These are phyloP conservation scores for Butyriboletus appendiculatus DNA, from an alignment of 1,284 basidiomycete genomes.

Conservation along the genomic window DNA sequence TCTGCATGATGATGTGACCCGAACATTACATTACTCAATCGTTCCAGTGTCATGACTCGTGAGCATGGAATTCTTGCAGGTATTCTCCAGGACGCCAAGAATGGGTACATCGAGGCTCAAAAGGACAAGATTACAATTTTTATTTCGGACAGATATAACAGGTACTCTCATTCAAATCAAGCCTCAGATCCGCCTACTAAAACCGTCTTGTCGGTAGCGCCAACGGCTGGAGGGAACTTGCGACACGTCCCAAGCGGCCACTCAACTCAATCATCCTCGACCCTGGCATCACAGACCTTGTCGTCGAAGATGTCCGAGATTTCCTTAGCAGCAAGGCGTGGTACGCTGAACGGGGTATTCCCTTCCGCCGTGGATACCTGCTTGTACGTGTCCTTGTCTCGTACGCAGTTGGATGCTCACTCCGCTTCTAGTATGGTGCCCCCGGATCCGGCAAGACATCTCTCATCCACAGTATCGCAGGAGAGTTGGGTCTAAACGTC, in stretches of 20 bases:
- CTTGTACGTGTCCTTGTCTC: constrained; percentile 41
- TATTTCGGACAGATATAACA: constrained; percentile 50
- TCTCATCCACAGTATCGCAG: constrained; percentile 73
- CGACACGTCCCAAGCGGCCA: constrained; percentile 62
- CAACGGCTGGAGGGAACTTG: constrained; percentile 52
- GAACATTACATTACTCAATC: not conserved
- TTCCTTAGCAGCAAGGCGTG: constrained; percentile 66
- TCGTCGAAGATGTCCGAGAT: constrained; percentile 66
- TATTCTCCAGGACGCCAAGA: constrained; percentile 59
- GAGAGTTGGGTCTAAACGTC: constrained; percentile 72
- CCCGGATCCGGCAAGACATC: constrained; percentile 79
- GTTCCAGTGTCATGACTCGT: constrained; percentile 51
- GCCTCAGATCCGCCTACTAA: not conserved
- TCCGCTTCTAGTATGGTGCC: constrained; percentile 53
- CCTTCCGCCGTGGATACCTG: constrained; percentile 72
- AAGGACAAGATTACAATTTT: constrained; percentile 57
- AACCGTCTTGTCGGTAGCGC: constrained; percentile 5
- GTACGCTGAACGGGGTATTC: constrained; percentile 69
- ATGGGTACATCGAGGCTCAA: constrained; percentile 49
- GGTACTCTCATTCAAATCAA: constrained; percentile 29
- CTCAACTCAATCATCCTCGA: constrained; percentile 68
- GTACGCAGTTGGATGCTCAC: constrained; percentile 6
- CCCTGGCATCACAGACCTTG: constrained; percentile 59
- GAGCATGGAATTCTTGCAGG: constrained; percentile 47
- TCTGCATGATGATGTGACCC: not conserved